phyloP scores from a whole-genome alignment of 108 stramenopile genomes.

The Tribonema minus region DNA sequence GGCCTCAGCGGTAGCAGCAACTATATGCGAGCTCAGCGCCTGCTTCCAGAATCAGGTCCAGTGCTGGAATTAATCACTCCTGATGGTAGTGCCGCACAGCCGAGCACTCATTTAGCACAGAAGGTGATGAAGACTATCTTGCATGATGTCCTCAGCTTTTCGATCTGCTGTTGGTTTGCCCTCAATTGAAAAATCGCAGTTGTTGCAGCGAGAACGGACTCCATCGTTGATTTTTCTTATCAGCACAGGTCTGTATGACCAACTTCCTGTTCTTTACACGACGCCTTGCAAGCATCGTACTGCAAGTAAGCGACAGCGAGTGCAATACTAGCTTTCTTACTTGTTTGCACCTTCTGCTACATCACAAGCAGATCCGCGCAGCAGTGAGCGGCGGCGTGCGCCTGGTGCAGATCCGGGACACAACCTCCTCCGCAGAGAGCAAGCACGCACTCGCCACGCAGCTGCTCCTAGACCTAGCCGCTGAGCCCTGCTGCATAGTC shows the following conservation, averaged over 20 bases:
- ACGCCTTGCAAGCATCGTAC: not conserved
- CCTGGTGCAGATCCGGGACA: conserved; percentile 39
- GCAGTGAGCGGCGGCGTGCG: conserved; percentile 28
- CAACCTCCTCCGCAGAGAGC: not conserved
- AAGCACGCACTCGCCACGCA: conserved; percentile 20
- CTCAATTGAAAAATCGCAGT: too few relatives aligned
- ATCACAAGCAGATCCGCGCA: not conserved
- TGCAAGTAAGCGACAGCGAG: too few relatives aligned
- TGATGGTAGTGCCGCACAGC: conserved; percentile 9
- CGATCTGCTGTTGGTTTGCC: too few relatives aligned
- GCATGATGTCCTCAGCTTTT: too few relatives aligned
- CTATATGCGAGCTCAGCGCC: too few relatives aligned
- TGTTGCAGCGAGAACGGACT: too few relatives aligned
- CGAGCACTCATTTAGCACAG: not conserved
- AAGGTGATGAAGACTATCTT: not conserved
- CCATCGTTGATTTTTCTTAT: too few relatives aligned
- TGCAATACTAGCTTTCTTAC: not conserved
- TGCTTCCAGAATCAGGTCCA: too few relatives aligned
- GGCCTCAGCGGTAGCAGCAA: too few relatives aligned
- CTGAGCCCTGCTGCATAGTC: not conserved
- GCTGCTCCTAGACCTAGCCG: not conserved
- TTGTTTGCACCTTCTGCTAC: not conserved
- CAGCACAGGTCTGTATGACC: too few relatives aligned
- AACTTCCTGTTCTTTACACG: too few relatives aligned
- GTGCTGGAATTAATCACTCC: conserved; percentile 29